Evolutionary conservation across 2,329 filamentous ascomycete genomes (phyloP), one percentile per base, ranked within the genome.

Genomic region (Cyclaneusma minus): DNA sequence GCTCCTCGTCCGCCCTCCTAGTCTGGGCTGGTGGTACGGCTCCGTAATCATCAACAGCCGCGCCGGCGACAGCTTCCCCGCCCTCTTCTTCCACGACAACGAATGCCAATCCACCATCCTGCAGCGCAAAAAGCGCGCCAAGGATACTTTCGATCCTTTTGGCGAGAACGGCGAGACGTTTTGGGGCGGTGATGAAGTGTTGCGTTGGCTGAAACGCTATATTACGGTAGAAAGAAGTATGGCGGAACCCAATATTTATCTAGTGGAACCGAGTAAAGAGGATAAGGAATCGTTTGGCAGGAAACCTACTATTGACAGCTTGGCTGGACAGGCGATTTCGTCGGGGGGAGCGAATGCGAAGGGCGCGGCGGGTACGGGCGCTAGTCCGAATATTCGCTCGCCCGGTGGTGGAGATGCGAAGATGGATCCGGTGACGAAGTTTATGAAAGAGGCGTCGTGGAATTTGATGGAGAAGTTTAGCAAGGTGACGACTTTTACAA

Each of bases 11-110:
- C 72, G 89, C 2, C 87, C 87, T 3, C 91, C 89, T 4, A 94
- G 83, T 48, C 55, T 93, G 6, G 91, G 89, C 10, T 98, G 89
- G 91, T 98, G 89, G 89, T 94, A 91, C 49, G 89, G 89, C 17
- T 93, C 84, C 35, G 55, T 98, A 15, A 77, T 98, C 30, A 82
- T 98, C 56, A 98, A 98, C 48, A 83, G 81, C 1, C 64, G 80
- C 8, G 73, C 78, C 1, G 91, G 91, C 3, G 85, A 95, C 47
- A 89, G 81, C 47, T 93, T 95, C 39, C 89, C 89, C 0, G 84
- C 89, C 0, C 58, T 98, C 2, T 98, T 98, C 56, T 98, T 98
- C 55, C 89, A 98, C 49, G 89, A 98, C 45, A 84, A 74, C 35
- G 89, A 98, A 56, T 98, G 89, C 44, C 80, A 93, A 52, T 91